Conservation (phyloP, 441 rosid genomes). For the Adansonia grandidieri region DNA sequence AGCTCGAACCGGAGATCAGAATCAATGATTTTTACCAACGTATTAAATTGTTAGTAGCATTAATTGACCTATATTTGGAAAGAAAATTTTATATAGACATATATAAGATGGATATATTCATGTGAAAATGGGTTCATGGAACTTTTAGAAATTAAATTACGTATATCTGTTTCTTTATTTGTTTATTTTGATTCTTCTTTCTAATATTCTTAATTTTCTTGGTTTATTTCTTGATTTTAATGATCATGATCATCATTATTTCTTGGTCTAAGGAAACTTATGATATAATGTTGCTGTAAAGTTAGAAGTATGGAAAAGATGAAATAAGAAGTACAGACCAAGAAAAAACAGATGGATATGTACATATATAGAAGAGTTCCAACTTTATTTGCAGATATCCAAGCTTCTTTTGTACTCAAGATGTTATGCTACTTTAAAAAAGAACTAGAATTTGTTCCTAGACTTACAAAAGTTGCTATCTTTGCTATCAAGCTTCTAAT, state of each 20-base stretch:
- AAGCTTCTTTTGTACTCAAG: not conserved
- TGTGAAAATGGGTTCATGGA: not conserved
- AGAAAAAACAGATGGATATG: not conserved
- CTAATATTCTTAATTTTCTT: not conserved
- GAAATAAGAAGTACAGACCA: not conserved
- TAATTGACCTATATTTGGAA: not conserved
- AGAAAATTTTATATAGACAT: not conserved
- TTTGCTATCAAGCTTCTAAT: not conserved
- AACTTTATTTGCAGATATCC: not conserved
- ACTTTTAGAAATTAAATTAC: not conserved
- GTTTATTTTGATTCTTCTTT: not conserved
- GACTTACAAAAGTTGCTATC: not conserved
- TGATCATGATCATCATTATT: not conserved
- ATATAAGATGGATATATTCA: slow-evolving; percentile 19
- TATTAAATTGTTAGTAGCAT: not conserved
- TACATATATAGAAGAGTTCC: not conserved
- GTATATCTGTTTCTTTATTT: not conserved
- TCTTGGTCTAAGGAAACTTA: not conserved
- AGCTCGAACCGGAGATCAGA: slow-evolving; percentile 46
- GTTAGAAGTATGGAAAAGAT: not conserved
- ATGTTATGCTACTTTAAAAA: not conserved
- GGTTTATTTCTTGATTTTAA: not conserved
- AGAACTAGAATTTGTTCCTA: slow-evolving; percentile 2
- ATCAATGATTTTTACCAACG: not conserved
- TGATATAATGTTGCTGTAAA: not conserved